phyloP scores from a whole-genome alignment of 2,329 filamentous ascomycete genomes.

The Phialophora expanda region DNA sequence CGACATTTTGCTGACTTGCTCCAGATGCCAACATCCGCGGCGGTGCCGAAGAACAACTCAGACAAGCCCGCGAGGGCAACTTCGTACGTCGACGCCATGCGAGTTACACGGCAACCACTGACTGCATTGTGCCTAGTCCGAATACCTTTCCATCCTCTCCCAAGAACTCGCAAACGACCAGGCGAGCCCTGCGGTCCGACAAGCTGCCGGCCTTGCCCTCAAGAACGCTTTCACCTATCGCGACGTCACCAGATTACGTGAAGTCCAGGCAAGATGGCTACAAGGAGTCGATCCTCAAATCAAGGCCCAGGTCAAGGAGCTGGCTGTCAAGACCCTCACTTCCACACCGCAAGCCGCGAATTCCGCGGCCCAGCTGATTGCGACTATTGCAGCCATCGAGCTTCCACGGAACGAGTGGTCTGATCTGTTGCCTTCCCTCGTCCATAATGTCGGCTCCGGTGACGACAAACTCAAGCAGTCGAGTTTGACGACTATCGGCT shows the following conservation, averaged over 20 bases:
- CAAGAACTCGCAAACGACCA: constrained; percentile 92
- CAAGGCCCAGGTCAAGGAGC: constrained; percentile 85
- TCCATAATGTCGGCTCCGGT: constrained; percentile 90
- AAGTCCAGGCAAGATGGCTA: constrained; percentile 93
- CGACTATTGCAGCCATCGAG: constrained; percentile 92
- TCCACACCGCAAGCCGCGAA: constrained; percentile 85
- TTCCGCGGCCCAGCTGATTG: constrained; percentile 92
- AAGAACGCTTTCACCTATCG: constrained; percentile 98
- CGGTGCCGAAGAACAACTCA: constrained; percentile 91
- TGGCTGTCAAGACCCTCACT: constrained; percentile 84
- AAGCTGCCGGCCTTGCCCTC: constrained; percentile 91
- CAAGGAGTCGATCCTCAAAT: constrained; percentile 78
- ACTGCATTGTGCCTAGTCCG: constrained; percentile 64
- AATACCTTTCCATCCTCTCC: constrained; percentile 90
- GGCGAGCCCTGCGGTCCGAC: constrained; percentile 81
- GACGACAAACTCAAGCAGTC: constrained; percentile 89
- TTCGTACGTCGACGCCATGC: constrained; percentile 70
- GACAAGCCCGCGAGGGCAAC: constrained; percentile 88
- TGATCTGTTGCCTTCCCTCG: constrained; percentile 84
- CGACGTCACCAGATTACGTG: constrained; percentile 83
- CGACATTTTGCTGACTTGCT: constrained; percentile 47
- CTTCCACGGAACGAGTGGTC: constrained; percentile 91
- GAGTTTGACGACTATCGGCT: constrained; percentile 94
- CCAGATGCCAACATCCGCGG: constrained; percentile 87
- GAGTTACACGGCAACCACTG: neutral